Conservation (phyloP, 768 basidiomycete genomes). For the Daedalea quercina region DNA sequence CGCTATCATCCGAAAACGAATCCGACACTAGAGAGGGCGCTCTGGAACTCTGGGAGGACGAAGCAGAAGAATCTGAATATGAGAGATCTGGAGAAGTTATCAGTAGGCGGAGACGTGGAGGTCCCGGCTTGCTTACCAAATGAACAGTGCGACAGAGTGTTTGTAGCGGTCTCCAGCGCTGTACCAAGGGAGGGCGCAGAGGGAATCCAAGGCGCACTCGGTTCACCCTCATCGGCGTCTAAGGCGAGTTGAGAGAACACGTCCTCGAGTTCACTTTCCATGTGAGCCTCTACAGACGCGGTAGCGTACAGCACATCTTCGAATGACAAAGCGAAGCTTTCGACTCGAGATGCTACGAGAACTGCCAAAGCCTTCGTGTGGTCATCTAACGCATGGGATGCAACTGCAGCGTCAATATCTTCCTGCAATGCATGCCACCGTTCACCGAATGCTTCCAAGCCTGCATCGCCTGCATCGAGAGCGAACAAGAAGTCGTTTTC, state of each 20-base stretch:
- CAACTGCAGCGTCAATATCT: conserved; percentile 9
- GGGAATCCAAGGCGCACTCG: too few species aligned
- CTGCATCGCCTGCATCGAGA: background rate
- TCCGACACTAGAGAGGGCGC: conserved; percentile 3
- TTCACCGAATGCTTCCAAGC: conserved; percentile 3
- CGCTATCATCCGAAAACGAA: conserved; percentile 5
- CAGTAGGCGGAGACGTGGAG: too few species aligned
- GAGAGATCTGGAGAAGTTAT: too few species aligned
- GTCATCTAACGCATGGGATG: background rate
- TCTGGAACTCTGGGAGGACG: too few species aligned
- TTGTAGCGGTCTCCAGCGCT: too few species aligned
- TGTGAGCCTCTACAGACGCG: background rate
- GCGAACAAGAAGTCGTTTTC: conserved; percentile 11
- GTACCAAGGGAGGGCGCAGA: too few species aligned
- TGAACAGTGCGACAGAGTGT: too few species aligned
- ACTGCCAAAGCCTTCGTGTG: conserved; percentile 4
- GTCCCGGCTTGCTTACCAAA: too few species aligned
- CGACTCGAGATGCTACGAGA: background rate
- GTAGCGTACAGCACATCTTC: background rate
- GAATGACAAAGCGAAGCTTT: conserved; percentile 5
- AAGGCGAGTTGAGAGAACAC: too few species aligned
- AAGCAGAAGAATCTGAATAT: too few species aligned
- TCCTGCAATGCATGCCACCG: conserved; percentile 1
- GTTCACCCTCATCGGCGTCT: too few species aligned
- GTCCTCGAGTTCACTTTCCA: conserved; percentile 4